phyloP scores from a whole-genome alignment of 768 basidiomycete species.

The Leucocoprinus birnbaumii region DNA sequence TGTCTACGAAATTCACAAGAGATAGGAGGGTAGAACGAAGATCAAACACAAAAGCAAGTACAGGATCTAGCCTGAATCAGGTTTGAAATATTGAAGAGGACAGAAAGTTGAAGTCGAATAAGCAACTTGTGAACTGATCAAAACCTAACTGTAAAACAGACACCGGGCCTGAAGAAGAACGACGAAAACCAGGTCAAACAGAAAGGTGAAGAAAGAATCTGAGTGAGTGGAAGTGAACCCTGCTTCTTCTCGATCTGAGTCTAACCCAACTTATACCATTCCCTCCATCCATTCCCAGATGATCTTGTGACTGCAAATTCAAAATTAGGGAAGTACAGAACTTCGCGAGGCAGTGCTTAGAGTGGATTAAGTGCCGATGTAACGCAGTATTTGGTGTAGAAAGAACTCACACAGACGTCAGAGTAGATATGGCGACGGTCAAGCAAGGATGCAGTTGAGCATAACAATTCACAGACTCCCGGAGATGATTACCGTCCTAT shows the following conservation, averaged over 20 bases:
- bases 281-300: neutral
- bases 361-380: too few relatives aligned
- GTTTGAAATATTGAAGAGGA: neutral
- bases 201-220: neutral
- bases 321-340: neutral
- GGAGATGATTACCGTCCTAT: too few relatives aligned
- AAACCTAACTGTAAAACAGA: neutral
- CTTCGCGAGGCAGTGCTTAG: neutral
- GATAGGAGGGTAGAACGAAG: neutral
- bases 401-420: slow-evolving; percentile 6
- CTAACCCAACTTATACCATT: neutral
- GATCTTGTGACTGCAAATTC: neutral
- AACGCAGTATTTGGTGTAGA: neutral
- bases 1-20: neutral
- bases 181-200: neutral
- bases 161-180: slow-evolving; percentile 6
- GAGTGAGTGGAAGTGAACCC: neutral
- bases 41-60: neutral
- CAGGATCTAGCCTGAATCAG: slow-evolving; percentile 7
- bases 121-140: neutral
- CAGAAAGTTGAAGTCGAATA: neutral
- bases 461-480: too few relatives aligned
- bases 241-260: neutral
- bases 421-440: slow-evolving; percentile 5
- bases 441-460: too few relatives aligned